A percentile compares a stretch with the other conserved stretches of the same genome.
Conservation (phyloP, 352 stramenopile genomes). For the Pythium guiyangense region DNA sequence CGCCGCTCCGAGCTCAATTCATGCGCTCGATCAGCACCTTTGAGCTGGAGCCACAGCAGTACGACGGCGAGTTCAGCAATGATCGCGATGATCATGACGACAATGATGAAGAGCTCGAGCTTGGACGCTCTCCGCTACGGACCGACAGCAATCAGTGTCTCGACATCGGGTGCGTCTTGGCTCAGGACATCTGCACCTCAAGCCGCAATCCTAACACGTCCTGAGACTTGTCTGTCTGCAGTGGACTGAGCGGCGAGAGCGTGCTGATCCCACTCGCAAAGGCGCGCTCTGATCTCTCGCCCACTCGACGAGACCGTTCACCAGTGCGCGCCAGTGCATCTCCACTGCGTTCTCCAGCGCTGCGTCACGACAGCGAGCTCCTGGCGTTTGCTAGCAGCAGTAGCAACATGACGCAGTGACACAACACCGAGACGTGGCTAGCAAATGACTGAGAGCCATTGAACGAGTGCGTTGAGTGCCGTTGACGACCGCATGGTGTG, state of each 20-base stretch:
- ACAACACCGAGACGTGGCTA: no score
- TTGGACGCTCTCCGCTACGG: background rate
- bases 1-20: background rate
- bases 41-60: background rate
- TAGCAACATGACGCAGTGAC: background rate
- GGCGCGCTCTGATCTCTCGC: conserved; percentile 1
- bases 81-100: background rate
- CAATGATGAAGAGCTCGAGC: conserved; percentile 8
- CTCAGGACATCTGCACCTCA: background rate
- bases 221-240: background rate
- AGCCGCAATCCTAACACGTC: background rate
- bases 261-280: conserved; percentile 32
- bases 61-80: background rate
- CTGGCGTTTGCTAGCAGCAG: conserved; percentile 23
- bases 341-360: background rate
- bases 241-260: conserved; percentile 26
- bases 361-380: conserved; percentile 35
- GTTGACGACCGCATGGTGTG: no score
- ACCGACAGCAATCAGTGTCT: background rate
- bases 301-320: background rate
- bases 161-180: conserved; percentile 4
- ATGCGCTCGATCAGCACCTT: background rate
- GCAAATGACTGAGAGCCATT: no score
- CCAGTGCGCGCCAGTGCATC: background rate
- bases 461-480: no score